Base-by-base conservation (phyloP, 768 basidiomycete species). In the Leccinum variicolor region DNA sequence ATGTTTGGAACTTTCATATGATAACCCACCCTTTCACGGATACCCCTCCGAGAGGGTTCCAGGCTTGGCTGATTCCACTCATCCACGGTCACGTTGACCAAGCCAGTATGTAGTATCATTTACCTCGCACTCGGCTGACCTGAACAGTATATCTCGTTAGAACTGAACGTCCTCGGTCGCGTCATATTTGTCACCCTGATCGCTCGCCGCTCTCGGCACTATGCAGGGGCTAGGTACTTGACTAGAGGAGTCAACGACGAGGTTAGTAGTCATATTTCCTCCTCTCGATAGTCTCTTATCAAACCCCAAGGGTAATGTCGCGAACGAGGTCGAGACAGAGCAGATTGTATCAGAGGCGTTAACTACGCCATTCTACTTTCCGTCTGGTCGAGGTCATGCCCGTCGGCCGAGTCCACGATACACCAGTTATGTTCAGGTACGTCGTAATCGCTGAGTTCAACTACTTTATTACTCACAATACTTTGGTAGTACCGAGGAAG, bases 281-380 rank as follows among this genome's bases (percentile, higher is more conserved):
- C 1, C 17, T 13, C 47, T 15, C 25, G 2, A 13, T 17, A 1
- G 19, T n/a, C 28, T 15, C 29, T 62, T 33, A 61, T 43, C 33
- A 15, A 23, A 9, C 13, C 28, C 39, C 45, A 60, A 97, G 94
- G 97, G 97, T 3, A 93, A 95, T 68, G 96, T 98, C 10, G 96
- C 96, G 3, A 99, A 99, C 68, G 97, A 98, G 72, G 97, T 99
- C 2, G 97, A 99, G 74, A 97, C 94, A 0, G 97, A 99, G 70
- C 97, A 99, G 67, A 96, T 99, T 52, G 92, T 96, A 0, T 90
- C 88, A 8, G 94, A 96, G 67, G 89, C 91, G 0, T 69, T 92
- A 6, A 95, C 91, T 0, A 95, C 94, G 0, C 85, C 94, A 0
- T 95, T 97, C 69, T 92, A 94, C 68, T 88, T 81, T 62, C 91